Evolutionary conservation across 1,284 basidiomycete species (phyloP), one percentile per base, ranked within the genome.

Genomic region (Puccinia hordei): DNA sequence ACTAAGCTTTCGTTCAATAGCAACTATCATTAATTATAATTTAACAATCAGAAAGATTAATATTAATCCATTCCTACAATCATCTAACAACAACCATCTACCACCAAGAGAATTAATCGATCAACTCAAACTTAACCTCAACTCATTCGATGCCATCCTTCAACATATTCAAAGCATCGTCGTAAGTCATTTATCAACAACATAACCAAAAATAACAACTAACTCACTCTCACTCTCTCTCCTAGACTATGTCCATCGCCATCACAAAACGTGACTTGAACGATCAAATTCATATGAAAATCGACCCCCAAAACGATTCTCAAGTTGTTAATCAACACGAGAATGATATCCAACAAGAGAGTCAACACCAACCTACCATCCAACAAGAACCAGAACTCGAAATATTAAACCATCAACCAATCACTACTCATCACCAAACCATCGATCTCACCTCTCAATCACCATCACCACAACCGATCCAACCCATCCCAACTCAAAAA

Each of bases 21-120:
- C 63, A 9, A 9, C 19, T 33, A 66, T 66, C 63, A 66, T 66
- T 38, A 66, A 66, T 38, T 66, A 66, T 38, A 66, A 66, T 38
- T 6, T 66, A 6, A 35, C 41, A 17, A 2, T 66, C n/a, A 41
- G 41, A 72, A 30, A 15, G 24, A 46, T 55, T 24, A 72, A 72
- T 46, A 44, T 75, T 35, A 30, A 38, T 27, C 61, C 57, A 27
- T 61, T 75, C 41, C 63, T 61, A 44, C 55, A 17, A n/a, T n/a
- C n/a, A 41, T 19, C 35, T n/a, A 41, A 24, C 59, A 33, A 46
- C 15, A 41, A 17, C 59, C 33, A 61, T 27, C 63, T 41, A 12
- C 63, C 63, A 22, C 63, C 63, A 46, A 66, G 35, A 27, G 63
- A 66, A 41, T 24, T 66, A 3, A 3, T 66, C 4, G 63, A 66